A percentile compares a stretch with the other conserved stretches of the same genome.
Evolutionary conservation across 2,329 filamentous ascomycete genomes (phyloP).

Genomic region (Dactylonectria estremocensis): DNA sequence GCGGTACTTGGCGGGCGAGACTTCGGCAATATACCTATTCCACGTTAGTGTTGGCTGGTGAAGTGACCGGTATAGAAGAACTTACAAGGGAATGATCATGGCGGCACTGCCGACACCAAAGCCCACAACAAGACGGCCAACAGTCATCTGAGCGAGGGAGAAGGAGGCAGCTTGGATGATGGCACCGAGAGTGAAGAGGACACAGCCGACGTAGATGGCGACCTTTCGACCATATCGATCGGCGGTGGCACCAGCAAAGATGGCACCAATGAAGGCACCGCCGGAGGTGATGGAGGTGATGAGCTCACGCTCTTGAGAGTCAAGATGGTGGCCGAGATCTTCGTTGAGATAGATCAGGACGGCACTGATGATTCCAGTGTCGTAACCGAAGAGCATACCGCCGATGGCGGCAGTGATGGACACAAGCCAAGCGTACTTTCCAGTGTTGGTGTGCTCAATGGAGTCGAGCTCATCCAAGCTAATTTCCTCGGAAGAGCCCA

Average conservation of each 20-base stretch:
- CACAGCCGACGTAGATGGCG: slow-evolving; percentile 48
- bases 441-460: slow-evolving; percentile 45
- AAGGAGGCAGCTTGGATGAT: slow-evolving; percentile 48
- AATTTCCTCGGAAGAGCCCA: slow-evolving; percentile 34
- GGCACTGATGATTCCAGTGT: slow-evolving; percentile 58
- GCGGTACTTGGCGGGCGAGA: slow-evolving; percentile 64
- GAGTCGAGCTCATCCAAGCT: slow-evolving; percentile 45
- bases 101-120: slow-evolving; percentile 64
- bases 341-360: slow-evolving; percentile 48
- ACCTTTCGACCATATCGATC: slow-evolving; percentile 48
- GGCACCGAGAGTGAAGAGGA: slow-evolving; percentile 46
- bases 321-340: slow-evolving; percentile 57
- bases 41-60: background rate
- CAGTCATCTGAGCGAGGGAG: slow-evolving; percentile 47
- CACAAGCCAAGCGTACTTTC: slow-evolving; percentile 46
- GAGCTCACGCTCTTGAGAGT: slow-evolving; percentile 63
- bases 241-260: slow-evolving; percentile 47
- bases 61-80: background rate
- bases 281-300: slow-evolving; percentile 67
- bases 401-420: slow-evolving; percentile 52
- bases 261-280: slow-evolving; percentile 47
- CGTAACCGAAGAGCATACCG: slow-evolving; percentile 56
- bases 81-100: slow-evolving; percentile 59
- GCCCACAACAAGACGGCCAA: slow-evolving; percentile 61
- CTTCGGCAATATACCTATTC: slow-evolving; percentile 62